A percentile compares a stretch with the other conserved stretches of the same genome.
These are phyloP conservation scores for Cucumis cinereus DNA, from an alignment of 306 rosid species.

Conservation along the genomic window DNA sequence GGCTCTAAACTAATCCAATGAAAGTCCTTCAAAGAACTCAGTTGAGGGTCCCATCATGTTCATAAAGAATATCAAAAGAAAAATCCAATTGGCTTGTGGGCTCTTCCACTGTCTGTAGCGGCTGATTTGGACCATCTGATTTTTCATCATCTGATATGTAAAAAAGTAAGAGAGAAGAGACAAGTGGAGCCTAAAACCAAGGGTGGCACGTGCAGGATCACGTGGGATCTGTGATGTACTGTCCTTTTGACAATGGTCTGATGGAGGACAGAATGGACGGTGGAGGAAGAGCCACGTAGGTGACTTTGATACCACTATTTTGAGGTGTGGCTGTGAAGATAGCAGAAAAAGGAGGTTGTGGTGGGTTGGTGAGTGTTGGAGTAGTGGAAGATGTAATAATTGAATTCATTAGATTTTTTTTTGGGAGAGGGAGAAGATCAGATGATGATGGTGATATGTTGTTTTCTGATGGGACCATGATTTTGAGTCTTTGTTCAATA, in stretches of 20 bases:
- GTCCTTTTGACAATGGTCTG: background rate
- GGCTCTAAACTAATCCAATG: conserved; percentile 16
- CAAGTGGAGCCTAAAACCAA: background rate
- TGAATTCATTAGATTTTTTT: background rate
- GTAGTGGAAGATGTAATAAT: conserved; percentile 8
- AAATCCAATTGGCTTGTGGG: background rate
- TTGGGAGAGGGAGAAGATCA: background rate
- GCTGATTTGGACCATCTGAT: background rate
- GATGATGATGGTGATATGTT: background rate
- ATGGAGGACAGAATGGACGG: background rate
- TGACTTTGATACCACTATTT: conserved; percentile 2
- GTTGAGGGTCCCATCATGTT: background rate
- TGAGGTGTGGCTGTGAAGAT: background rate
- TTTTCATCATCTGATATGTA: background rate
- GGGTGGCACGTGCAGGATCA: background rate
- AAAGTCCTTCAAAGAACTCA: background rate
- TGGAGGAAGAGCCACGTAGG: background rate
- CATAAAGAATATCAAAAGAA: background rate
- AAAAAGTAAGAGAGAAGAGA: background rate
- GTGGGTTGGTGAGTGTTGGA: background rate
- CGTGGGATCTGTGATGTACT: background rate
- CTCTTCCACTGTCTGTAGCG: background rate
- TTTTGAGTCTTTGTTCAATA: background rate
- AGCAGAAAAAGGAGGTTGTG: background rate
- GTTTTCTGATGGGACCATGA: background rate